Evolutionary conservation across 2,329 filamentous ascomycete genomes (phyloP).

Genomic region (Nothophoma quercina): DNA sequence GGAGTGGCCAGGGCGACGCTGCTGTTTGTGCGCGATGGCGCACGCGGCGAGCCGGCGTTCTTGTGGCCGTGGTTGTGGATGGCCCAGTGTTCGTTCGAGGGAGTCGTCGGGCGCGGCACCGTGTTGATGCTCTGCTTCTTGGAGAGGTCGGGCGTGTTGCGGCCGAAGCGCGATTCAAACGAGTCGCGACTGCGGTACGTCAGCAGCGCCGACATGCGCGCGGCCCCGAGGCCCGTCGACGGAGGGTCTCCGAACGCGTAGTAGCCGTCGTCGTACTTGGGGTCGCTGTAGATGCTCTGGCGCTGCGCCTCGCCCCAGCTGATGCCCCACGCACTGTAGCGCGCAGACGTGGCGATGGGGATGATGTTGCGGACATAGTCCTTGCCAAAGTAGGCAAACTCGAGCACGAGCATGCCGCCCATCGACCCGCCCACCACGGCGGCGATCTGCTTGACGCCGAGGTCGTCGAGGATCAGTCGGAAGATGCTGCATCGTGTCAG

Average conservation of each 20-base stretch:
- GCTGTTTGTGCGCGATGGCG: conserved; percentile 46
- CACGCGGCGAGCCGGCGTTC: conserved; percentile 56
- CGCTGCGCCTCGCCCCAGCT: conserved; percentile 90
- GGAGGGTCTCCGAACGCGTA: conserved; percentile 89
- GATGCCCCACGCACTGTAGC: conserved; percentile 89
- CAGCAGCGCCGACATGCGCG: conserved; percentile 93
- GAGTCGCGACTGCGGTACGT: conserved; percentile 97
- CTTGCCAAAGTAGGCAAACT: conserved; percentile 90
- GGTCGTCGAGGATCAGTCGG: conserved; percentile 78
- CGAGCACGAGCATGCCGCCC: conserved; percentile 88
- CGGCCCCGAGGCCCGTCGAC: conserved; percentile 84
- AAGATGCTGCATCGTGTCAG: conserved; percentile 65
- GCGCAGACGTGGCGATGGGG: conserved; percentile 83
- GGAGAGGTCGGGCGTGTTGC: conserved; percentile 87
- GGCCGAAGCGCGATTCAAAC: conserved; percentile 92
- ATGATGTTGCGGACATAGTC: conserved; percentile 83
- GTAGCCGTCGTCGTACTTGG: conserved; percentile 97
- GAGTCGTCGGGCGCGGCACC: conserved; percentile 58
- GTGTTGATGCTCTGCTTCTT: conserved; percentile 84
- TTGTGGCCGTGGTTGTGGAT: conserved; percentile 62
- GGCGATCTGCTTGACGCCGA: conserved; percentile 80
- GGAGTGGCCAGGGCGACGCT: conserved; percentile 31
- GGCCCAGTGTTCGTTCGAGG: conserved; percentile 57
- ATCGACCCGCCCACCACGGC: conserved; percentile 84
- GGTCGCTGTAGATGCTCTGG: conserved; percentile 96